Conservation (phyloP, 768 basidiomycete genomes). For the Rhizopogon rudus region DNA sequence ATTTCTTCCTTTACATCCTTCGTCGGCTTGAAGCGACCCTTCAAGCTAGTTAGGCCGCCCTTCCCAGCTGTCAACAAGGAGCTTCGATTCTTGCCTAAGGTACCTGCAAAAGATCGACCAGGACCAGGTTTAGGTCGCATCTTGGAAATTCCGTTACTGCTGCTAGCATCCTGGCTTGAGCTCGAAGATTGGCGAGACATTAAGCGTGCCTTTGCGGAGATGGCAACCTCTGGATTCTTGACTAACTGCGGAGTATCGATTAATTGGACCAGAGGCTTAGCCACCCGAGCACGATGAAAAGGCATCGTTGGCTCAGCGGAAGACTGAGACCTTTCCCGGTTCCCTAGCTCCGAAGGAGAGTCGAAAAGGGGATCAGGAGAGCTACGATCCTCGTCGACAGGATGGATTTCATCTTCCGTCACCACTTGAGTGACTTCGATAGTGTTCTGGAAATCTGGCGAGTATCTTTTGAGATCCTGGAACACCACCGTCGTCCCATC, state of each 20-base stretch:
- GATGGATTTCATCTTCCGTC: neutral
- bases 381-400: neutral
- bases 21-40: conserved; percentile 32
- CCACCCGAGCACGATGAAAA: conserved; percentile 41
- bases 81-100: conserved; percentile 36
- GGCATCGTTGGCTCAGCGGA: conserved; percentile 13
- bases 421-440: conserved; percentile 26
- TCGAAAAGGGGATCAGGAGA: conserved; percentile 25
- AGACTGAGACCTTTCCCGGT: conserved; percentile 3
- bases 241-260: conserved; percentile 32
- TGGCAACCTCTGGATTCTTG: conserved; percentile 31
- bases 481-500: conserved; percentile 12
- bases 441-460: conserved; percentile 12
- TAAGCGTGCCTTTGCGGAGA: conserved; percentile 47
- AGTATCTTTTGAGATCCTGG: conserved; percentile 17
- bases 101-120: conserved; percentile 43
- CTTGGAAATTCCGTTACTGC: conserved; percentile 6
- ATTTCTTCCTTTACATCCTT: conserved; percentile 12
- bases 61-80: conserved; percentile 53
- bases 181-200: conserved; percentile 16
- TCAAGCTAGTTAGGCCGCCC: conserved; percentile 46
- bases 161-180: conserved; percentile 7
- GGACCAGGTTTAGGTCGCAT: conserved; percentile 39
- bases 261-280: conserved; percentile 52
- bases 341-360: conserved; percentile 13